These are phyloP conservation scores for Grifola frondosa DNA, from an alignment of 1,284 basidiomycete species.

Conservation along the genomic window DNA sequence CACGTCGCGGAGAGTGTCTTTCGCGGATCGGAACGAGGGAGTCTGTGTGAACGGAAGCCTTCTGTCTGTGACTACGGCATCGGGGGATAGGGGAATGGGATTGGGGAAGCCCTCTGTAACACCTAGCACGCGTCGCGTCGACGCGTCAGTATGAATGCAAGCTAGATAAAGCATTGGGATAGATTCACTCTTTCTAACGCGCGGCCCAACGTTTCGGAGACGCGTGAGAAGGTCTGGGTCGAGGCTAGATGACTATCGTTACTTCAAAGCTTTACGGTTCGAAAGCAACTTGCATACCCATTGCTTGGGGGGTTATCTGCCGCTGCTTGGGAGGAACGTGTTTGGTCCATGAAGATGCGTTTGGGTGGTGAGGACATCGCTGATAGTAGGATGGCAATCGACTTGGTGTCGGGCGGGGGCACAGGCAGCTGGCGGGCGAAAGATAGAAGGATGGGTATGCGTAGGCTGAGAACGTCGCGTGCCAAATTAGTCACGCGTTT, in stretches of 20 bases:
- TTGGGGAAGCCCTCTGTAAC: slow-evolving; percentile 25
- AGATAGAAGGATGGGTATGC: no score
- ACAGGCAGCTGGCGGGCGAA: no score
- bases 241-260: no score
- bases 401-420: no score
- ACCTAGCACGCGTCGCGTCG: slow-evolving; percentile 10
- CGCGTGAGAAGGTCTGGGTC: slow-evolving; percentile 21
- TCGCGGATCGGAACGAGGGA: slow-evolving; percentile 24
- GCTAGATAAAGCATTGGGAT: neutral
- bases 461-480: no score
- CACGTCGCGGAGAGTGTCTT: slow-evolving; percentile 23
- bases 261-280: neutral
- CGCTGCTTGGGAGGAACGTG: neutral
- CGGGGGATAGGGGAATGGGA: slow-evolving; percentile 21
- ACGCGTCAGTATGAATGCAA: slow-evolving; percentile 1
- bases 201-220: slow-evolving; percentile 21
- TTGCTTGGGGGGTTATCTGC: neutral
- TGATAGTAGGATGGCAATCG: no score
- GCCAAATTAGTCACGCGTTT: no score
- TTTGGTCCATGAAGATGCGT: slow-evolving; percentile 2
- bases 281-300: neutral
- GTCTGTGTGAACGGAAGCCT: slow-evolving; percentile 25
- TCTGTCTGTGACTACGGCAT: slow-evolving; percentile 12
- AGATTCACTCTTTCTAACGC: slow-evolving; percentile 23
- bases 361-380: slow-evolving; percentile 6